Evolutionary conservation across 768 basidiomycete species (phyloP).

Genomic region (Tulasnella calospora): DNA sequence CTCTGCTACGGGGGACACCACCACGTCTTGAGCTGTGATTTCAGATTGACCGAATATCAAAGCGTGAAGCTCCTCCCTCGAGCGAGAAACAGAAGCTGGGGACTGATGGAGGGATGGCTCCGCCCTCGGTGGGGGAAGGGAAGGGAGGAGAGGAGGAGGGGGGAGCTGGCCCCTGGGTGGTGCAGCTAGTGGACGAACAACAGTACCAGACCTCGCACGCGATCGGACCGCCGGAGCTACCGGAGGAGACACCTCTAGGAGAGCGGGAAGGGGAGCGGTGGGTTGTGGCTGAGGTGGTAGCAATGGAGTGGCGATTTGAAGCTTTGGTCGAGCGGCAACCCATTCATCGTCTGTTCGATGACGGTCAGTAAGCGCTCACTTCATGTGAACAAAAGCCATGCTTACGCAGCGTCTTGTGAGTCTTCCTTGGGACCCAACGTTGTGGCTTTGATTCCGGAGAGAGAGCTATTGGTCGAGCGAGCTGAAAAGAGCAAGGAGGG

Average conservation of each 20-base stretch:
- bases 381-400: background rate
- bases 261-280: background rate
- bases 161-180: background rate
- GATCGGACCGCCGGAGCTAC: background rate
- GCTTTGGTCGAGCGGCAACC: background rate
- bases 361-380: background rate
- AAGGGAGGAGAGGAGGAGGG: background rate
- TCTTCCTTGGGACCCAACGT: conserved; percentile 6
- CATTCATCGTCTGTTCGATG: background rate
- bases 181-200: background rate
- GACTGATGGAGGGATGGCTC: background rate
- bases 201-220: conserved; percentile 13
- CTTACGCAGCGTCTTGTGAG: conserved; percentile 15
- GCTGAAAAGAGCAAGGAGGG: background rate
- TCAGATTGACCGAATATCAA: conserved; percentile 20
- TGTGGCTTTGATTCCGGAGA: background rate
- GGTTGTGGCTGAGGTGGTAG: background rate
- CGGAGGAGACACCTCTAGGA: background rate
- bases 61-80: conserved; percentile 17
- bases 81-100: background rate
- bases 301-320: background rate
- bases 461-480: background rate
- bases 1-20: background rate
- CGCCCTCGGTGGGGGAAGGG: background rate
- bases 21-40: background rate